Evolutionary conservation across 208 protist species (phyloP).

Genomic region (Wallacemonas sp.): DNA sequence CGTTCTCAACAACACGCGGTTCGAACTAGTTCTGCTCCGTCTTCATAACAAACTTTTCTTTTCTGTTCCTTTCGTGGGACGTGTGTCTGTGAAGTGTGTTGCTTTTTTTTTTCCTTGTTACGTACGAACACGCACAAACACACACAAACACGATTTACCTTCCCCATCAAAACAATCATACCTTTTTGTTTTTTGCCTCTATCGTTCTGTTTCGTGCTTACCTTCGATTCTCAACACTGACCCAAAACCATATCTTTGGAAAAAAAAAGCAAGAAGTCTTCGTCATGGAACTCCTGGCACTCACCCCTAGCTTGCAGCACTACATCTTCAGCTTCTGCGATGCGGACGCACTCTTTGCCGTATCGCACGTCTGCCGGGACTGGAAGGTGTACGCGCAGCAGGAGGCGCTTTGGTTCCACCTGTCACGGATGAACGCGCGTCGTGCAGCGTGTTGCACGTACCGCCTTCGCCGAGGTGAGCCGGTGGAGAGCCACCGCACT

Average conservation of each 20-base stretch:
- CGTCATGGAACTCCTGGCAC: conserved; percentile 6
- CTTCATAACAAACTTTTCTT: background rate
- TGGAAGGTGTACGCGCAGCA: conserved; percentile 19
- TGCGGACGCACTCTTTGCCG: conserved; percentile 28
- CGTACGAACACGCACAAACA: background rate
- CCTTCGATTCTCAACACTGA: too few species aligned
- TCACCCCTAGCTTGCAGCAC: conserved; percentile 22
- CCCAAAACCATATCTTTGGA: background rate
- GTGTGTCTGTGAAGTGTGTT: background rate
- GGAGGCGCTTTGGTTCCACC: conserved; percentile 20
- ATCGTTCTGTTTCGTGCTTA: too few species aligned
- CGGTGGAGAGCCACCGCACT: background rate
- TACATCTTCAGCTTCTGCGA: conserved; percentile 39
- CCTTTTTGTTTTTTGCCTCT: conserved; percentile 16
- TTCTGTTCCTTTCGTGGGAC: background rate
- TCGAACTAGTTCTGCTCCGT: too few species aligned
- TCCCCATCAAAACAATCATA: background rate
- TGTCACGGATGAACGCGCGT: conserved; percentile 19
- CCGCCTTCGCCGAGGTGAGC: background rate
- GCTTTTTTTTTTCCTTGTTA: background rate
- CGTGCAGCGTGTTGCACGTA: conserved; percentile 24
- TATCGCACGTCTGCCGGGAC: conserved; percentile 20
- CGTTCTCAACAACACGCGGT: too few species aligned
- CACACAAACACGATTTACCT: too few species aligned
- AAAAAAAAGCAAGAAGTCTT: background rate